Evolutionary conservation across 176 grass and related monocot species (phyloP), one percentile per base, ranked within the genome.

Genomic region (Carex cristatella): DNA sequence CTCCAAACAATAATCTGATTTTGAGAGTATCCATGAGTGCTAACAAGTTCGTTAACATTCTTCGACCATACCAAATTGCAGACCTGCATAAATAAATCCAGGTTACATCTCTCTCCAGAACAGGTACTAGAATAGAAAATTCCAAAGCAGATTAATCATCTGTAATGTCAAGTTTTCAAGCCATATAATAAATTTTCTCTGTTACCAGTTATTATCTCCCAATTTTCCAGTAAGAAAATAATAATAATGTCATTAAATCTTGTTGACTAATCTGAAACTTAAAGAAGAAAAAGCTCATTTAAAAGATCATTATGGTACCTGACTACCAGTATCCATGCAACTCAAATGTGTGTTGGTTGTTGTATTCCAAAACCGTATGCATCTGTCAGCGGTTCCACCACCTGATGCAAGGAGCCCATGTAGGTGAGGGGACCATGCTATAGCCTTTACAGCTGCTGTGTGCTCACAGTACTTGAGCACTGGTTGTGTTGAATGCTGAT

Each of bases 1-100:
- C 93, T 83, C 97, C 97, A 99, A 69, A 99, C 97, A 88, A 96
- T 96, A 84, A 99, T 99, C 76, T 99, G 97, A 63, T 99, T 99
- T 84, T 99, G 97, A 30, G 97, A 96, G 80, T 96, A 99, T 42
- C 93, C 97, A 0, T 99, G 97, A 32, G 97, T 99, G 86, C 97
- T 99, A 59, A 94, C 97, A 86, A 96, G 88, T 85, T 99, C 97
- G 79, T 99, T 99, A 42, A 99, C 93, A 80, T 99, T 99, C 91
- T 95, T 94, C 79, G 97, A 99, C 97, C 97, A 99, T 2, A 89
- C 97, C 85, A 99, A 92, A 90, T 99, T 99, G 75, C 97, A 99
- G 0, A 96, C 97, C 97, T 99, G 88, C 55, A 16, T 55, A 87
- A 68, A 81, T 48, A 56, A 61, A 82, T 19, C 61, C 59, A 49